These are phyloP conservation scores for Chytriomyces confervae DNA, from an alignment of 192 early-diverging fungal species.

Conservation along the genomic window DNA sequence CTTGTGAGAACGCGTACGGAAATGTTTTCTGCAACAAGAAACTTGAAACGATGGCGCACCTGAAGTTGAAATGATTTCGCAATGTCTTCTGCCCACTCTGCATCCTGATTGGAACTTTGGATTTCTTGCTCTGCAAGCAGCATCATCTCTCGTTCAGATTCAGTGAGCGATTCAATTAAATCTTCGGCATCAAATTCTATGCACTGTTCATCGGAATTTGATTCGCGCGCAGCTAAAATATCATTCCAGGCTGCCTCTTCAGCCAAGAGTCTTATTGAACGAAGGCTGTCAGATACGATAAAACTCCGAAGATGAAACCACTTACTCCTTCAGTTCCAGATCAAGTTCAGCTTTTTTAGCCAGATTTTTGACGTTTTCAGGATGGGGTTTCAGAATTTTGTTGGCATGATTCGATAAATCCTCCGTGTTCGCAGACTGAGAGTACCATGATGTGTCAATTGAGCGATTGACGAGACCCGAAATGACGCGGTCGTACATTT, in stretches of 20 bases:
- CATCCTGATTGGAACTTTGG: background rate
- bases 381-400: constrained; percentile 46
- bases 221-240: background rate
- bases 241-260: constrained; percentile 23
- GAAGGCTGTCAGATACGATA: background rate
- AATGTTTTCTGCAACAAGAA: background rate
- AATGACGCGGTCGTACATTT: constrained; percentile 51
- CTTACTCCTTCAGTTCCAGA: constrained; percentile 36
- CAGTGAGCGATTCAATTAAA: background rate
- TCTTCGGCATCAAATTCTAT: background rate
- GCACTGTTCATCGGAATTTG: too few species aligned
- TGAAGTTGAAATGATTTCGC: constrained; percentile 13
- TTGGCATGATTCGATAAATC: background rate
- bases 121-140: background rate
- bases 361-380: constrained; percentile 44
- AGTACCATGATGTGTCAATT: constrained; percentile 63
- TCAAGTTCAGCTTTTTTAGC: constrained; percentile 29
- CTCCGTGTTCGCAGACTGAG: background rate
- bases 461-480: constrained; percentile 35
- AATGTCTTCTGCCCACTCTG: constrained; percentile 16
- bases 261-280: background rate
- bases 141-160: background rate
- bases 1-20: background rate
- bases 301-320: background rate
- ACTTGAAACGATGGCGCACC: constrained; percentile 5